Evolutionary conservation across 2,329 filamentous ascomycete species (phyloP).

Genomic region (Fusarium cyanostomum): DNA sequence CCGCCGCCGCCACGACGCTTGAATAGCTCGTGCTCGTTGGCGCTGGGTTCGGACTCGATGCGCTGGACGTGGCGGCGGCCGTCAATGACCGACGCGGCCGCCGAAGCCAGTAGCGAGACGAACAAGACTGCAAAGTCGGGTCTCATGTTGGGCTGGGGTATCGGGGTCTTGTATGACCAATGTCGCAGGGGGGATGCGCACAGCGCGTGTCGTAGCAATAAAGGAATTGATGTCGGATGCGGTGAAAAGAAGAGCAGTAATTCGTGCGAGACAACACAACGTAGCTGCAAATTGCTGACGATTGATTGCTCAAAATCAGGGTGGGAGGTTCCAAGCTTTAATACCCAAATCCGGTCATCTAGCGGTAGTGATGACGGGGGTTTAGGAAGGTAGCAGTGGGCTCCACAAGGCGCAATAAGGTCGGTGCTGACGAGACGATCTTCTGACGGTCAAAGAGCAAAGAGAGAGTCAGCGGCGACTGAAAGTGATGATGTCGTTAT

Average conservation of each 20-base stretch:
- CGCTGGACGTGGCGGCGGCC: constrained; percentile 37
- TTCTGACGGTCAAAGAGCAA: too few relatives aligned
- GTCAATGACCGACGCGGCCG: constrained; percentile 40
- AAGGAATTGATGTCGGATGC: constrained; percentile 2
- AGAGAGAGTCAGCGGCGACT: too few relatives aligned
- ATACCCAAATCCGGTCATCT: constrained; percentile 14
- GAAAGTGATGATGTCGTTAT: too few relatives aligned
- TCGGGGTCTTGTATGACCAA: constrained; percentile 1
- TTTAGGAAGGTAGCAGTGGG: background rate
- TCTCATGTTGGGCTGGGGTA: constrained; percentile 44
- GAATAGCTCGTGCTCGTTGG: constrained; percentile 58
- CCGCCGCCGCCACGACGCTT: constrained; percentile 71
- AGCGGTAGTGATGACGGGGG: constrained; percentile 25
- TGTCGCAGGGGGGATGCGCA: background rate
- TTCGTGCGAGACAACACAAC: too few relatives aligned
- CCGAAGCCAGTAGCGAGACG: constrained; percentile 43
- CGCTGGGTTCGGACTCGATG: constrained; percentile 35
- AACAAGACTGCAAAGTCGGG: constrained; percentile 43
- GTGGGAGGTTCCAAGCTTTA: constrained; percentile 30
- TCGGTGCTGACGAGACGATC: too few relatives aligned
- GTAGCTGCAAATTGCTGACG: background rate
- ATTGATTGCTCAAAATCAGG: background rate
- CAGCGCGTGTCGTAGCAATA: background rate
- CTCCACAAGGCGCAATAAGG: constrained; percentile 15
- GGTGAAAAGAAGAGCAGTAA: background rate